These are phyloP conservation scores for Canavalia ensiformis DNA, from an alignment of 306 rosid genomes.

Conservation along the genomic window DNA sequence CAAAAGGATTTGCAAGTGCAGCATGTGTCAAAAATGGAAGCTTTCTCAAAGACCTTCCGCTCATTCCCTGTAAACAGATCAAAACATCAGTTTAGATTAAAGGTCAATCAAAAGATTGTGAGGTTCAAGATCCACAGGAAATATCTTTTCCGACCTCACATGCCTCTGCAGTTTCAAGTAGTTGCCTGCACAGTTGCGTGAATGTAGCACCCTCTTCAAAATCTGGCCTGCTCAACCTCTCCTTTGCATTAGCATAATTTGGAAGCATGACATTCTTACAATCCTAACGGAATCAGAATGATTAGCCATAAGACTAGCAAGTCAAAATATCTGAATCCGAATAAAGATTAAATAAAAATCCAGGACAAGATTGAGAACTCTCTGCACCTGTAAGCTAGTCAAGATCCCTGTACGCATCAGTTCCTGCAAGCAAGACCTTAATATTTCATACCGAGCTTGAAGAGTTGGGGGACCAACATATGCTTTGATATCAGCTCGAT, in stretches of 20 bases:
- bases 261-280: slow-evolving; percentile 61
- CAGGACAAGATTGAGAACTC: slow-evolving; percentile 26
- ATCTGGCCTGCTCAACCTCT: slow-evolving; percentile 59
- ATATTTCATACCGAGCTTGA: slow-evolving; percentile 92
- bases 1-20: slow-evolving; percentile 70
- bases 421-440: slow-evolving; percentile 89
- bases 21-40: slow-evolving; percentile 94
- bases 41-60: slow-evolving; percentile 93
- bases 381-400: slow-evolving; percentile 66
- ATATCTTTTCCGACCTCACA: slow-evolving; percentile 74
- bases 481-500: slow-evolving; percentile 97
- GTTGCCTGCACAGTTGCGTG: slow-evolving; percentile 62
- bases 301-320: slow-evolving; percentile 45
- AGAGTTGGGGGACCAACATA: slow-evolving; percentile 98
- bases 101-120: slow-evolving; percentile 34
- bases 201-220: slow-evolving; percentile 54
- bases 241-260: slow-evolving; percentile 69
- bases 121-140: slow-evolving; percentile 34
- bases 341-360: neutral
- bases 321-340: slow-evolving; percentile 33
- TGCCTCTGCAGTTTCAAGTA: slow-evolving; percentile 85
- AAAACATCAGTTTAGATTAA: slow-evolving; percentile 27
- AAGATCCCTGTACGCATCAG: slow-evolving; percentile 76
- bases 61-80: slow-evolving; percentile 74
- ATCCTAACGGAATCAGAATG: slow-evolving; percentile 60